phyloP scores from a whole-genome alignment of 805 yeast genomes.

The Vanderwaltozyma tropicalis region DNA sequence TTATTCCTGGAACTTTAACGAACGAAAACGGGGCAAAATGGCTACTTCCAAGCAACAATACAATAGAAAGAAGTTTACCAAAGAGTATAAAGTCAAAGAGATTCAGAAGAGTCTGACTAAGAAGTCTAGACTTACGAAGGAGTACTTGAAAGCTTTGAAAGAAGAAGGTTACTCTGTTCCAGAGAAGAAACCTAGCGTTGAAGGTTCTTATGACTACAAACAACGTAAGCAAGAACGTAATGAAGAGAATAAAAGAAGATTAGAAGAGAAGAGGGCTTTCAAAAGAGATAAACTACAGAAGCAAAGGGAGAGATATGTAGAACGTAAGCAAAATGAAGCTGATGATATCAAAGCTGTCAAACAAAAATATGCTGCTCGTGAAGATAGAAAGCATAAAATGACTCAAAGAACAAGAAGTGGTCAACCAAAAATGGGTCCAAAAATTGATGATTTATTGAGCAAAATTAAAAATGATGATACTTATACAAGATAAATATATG shows the following conservation, averaged over 20 bases:
- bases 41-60: slow-evolving; percentile 18
- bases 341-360: slow-evolving; percentile 26
- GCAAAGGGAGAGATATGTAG: slow-evolving; percentile 23
- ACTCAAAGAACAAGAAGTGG: slow-evolving; percentile 57
- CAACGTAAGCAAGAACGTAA: slow-evolving; percentile 15
- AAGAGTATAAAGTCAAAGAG: slow-evolving; percentile 40
- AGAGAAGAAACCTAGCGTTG: slow-evolving; percentile 21
- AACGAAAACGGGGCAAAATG: slow-evolving; percentile 6
- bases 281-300: slow-evolving; percentile 29
- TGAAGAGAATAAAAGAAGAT: slow-evolving; percentile 18
- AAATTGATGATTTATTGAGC: slow-evolving; percentile 66
- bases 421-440: slow-evolving; percentile 87
- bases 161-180: slow-evolving; percentile 55
- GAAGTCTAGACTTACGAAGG: slow-evolving; percentile 70
- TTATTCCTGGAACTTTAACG: background rate
- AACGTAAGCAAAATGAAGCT: slow-evolving; percentile 36
- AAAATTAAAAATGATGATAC: slow-evolving; percentile 51
- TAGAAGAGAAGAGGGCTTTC: slow-evolving; percentile 29
- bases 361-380: slow-evolving; percentile 34
- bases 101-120: slow-evolving; percentile 70
- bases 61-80: slow-evolving; percentile 30
- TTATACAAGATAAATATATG: slow-evolving; percentile 14
- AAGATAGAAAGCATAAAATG: slow-evolving; percentile 36
- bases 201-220: slow-evolving; percentile 7
- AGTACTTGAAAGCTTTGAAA: slow-evolving; percentile 68